Percentiles rank a stretch among this genome's conserved stretches.
phyloP scores from a whole-genome alignment of 495 filamentous ascomycete species.

The Tuber umbilicatum region DNA sequence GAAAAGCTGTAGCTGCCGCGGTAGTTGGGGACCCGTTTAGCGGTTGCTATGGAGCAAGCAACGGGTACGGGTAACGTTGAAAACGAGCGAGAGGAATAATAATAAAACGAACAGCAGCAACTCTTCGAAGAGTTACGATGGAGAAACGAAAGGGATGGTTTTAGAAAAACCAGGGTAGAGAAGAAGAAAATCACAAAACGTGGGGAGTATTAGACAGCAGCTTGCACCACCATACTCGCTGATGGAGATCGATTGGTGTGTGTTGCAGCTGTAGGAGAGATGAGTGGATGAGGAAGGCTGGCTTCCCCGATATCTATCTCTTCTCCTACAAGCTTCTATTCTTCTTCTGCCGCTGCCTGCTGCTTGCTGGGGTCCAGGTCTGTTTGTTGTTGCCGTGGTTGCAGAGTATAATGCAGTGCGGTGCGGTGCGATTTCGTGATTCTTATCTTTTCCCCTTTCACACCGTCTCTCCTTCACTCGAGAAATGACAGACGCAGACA shows the following conservation, averaged over 20 bases:
- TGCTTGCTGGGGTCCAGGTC: neutral
- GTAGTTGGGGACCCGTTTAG: neutral
- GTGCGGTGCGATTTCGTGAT: neutral
- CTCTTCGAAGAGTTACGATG: conserved; percentile 20
- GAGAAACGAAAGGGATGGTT: conserved; percentile 24
- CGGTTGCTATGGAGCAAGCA: neutral
- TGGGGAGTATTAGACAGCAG: conserved; percentile 22
- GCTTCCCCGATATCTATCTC: neutral
- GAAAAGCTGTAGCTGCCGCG: neutral
- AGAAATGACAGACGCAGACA: neutral
- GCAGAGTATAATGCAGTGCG: neutral
- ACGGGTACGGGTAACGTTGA: neutral
- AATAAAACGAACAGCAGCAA: conserved; percentile 25
- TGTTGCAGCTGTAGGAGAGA: neutral
- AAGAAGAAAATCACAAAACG: conserved; percentile 12
- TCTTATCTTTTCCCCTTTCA: neutral
- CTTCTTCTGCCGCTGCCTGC: neutral
- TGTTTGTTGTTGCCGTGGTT: conserved; percentile 2
- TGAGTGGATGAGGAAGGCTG: neutral
- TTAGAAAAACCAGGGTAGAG: conserved; percentile 14
- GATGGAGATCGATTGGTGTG: conserved; percentile 3
- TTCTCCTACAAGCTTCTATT: neutral
- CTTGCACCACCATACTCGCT: conserved; percentile 34
- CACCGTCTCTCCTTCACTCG: neutral
- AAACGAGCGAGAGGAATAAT: conserved; percentile 18